Base-by-base conservation (phyloP, 495 filamentous ascomycete species). In the Pseudoneurospora amorphoporcata region DNA sequence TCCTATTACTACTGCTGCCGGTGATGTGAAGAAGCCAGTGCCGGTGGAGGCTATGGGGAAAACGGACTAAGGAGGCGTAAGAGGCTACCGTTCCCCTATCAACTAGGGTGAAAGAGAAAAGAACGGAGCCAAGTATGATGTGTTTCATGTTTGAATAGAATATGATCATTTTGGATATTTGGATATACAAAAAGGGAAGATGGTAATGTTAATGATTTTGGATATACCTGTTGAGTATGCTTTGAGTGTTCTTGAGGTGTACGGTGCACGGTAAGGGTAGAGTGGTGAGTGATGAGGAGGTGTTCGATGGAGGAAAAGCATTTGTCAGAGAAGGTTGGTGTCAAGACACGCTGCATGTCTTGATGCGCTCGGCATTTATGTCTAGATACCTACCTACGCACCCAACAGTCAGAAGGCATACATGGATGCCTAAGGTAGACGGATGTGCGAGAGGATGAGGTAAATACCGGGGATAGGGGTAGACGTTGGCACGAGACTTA, bases 11-110 rank as follows among this genome's bases (percentile, higher is more conserved):
- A 23, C 32, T 8, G 14, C 43, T 23, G 19, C 45, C 14, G 9
- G 45, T 0, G 43, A 23, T 2, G 8, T 70, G 12, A 77, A 76
- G 69, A 77, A 77, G 45, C 47, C 19, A 10, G 43, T 47, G 8
- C 47, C 47, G 19, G 47, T 29, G 14, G 19, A 12, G 47, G 47
- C 19, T n/a, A n/a, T 47, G 19, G 53, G 53, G 2, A 61, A 61
- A 23, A 35, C 29, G 6, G 53, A 61, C 14, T 61, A 6, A 61
- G 19, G 45, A 39, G 8, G 38, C 16, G 23, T n/a, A 5, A 32
- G 1, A 32, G 5, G n/a, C 47, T 58, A n/a, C 19, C 47, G 19
- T 58, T 58, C 9, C 19, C 47, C 47, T 29, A 29, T 58, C 47
- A 58, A 58, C 47, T 58, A 58, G 47, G 47, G 47, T 58, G 47